Evolutionary conservation across 73 alveolate species (phyloP).

Genomic region (Chromera velia): DNA sequence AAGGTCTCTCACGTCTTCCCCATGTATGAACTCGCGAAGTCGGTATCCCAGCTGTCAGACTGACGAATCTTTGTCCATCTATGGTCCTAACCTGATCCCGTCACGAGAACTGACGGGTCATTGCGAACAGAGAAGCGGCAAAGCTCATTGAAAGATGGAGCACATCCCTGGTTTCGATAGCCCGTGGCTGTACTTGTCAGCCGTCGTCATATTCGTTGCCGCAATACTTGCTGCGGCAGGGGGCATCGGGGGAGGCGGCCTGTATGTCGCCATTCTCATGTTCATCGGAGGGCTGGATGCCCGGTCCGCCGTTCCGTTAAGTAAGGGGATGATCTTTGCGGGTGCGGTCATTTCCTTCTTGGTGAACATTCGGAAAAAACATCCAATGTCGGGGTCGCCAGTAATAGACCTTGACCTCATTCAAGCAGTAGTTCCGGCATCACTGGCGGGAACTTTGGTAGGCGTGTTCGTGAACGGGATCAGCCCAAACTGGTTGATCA

Average conservation of each 20-base stretch:
- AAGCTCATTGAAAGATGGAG: no score
- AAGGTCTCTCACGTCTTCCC: no score
- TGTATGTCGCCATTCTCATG: slow-evolving; percentile 10
- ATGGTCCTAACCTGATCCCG: no score
- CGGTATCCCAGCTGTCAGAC: no score
- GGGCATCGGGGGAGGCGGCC: slow-evolving; percentile 20
- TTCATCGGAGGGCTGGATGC: slow-evolving; percentile 2
- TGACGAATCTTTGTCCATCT: no score
- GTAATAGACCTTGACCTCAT: background rate
- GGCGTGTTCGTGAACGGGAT: background rate
- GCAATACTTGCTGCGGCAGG: slow-evolving; percentile 10
- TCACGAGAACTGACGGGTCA: no score
- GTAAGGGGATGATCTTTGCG: background rate
- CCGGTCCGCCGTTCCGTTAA: slow-evolving; percentile 11
- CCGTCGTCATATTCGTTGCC: background rate
- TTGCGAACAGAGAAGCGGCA: no score
- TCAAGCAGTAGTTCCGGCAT: background rate
- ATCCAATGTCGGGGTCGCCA: background rate
- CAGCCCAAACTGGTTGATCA: background rate
- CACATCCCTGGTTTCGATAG: no score
- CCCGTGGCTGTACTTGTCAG: background rate
- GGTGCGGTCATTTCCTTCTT: background rate
- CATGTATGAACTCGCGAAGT: no score
- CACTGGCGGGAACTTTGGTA: slow-evolving; percentile 9
- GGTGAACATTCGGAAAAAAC: background rate